Percentiles rank a stretch among this genome's conserved stretches.
These are phyloP conservation scores for Cladosporium oxysporum DNA, from an alignment of 2,329 filamentous ascomycete genomes.

Conservation along the genomic window DNA sequence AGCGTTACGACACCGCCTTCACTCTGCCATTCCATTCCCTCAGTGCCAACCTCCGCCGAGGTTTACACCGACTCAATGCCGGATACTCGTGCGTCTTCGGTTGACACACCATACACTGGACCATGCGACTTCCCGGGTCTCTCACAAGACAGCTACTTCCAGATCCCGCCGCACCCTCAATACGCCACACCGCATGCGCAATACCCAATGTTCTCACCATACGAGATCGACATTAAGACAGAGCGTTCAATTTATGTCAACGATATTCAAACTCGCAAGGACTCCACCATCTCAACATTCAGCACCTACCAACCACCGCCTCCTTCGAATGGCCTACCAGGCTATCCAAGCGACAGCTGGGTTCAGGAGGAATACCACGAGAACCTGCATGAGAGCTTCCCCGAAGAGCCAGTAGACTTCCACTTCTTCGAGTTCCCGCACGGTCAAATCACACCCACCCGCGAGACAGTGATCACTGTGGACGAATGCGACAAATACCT, in stretches of 20 bases:
- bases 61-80: constrained; percentile 75
- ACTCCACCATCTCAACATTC: constrained; percentile 89
- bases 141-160: constrained; percentile 58
- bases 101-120: constrained; percentile 74
- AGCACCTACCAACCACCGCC: constrained; percentile 85
- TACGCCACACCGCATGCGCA: constrained; percentile 29
- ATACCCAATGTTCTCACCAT: constrained; percentile 69
- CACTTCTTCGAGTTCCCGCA: constrained; percentile 84
- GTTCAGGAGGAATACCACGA: constrained; percentile 71
- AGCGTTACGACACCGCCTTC: constrained; percentile 68
- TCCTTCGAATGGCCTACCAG: constrained; percentile 63
- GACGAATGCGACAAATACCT: constrained; percentile 85
- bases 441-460: constrained; percentile 61
- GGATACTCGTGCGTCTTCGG: constrained; percentile 72
- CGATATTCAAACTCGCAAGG: constrained; percentile 78
- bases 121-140: constrained; percentile 67
- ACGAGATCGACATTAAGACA: constrained; percentile 94
- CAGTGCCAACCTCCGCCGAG: constrained; percentile 63
- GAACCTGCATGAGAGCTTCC: constrained; percentile 67
- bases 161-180: constrained; percentile 58
- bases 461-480: constrained; percentile 75
- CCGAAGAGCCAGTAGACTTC: constrained; percentile 60
- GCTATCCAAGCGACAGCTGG: constrained; percentile 67
- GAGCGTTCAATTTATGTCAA: constrained; percentile 93
- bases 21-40: constrained; percentile 73